Base-by-base conservation (phyloP, 768 basidiomycete species). In the Termitomyces sp. region DNA sequence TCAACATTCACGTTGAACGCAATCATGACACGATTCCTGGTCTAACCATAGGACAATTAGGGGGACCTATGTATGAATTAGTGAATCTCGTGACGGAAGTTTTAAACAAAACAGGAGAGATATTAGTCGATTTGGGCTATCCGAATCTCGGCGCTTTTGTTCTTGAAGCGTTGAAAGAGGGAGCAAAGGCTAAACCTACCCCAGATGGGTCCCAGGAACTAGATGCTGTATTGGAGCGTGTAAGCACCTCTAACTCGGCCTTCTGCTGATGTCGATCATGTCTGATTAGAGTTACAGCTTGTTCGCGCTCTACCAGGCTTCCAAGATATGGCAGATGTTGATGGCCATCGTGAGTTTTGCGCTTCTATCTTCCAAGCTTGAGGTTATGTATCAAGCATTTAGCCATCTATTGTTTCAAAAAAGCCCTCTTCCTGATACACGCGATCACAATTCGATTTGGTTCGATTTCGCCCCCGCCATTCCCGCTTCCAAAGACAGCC, bases 341-440 rank as follows among this genome's bases (percentile, higher is more conserved):
- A 89, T 44, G 84, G 78, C 33, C 76, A 80, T 70, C 80, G 90
- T 90, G 65, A 60, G 82, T 74, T 31, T 39, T 15, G 24, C 15
- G 58, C 12, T 36, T n/a, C 34, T 31, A 36, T 29, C 26, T 15
- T 15, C 1, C 22, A 9, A 18, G 28, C 36, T 16, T 26, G 29
- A 9, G 41, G 15, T 29, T 49, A 48, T 16, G 28, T n/a, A 31
- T 28, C 34, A 29, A 36, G 46, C 31, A 47, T 54, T 36, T 62
- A 92, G 90, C 83, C n/a, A 77, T 93, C 24, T 94, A 92, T 72
- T 84, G 90, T 66, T 92, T 93, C 80, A 94, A 93, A 72, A 96
- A 94, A 67, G 92, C 89, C 2, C 75, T 96, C 33, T 92, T 92
- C 70, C 80, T 94, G 52, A 75, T 93, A 52, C 83, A 90, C 60